Base-by-base conservation (phyloP, 805 yeast genomes). In the Torulaspora microellipsoides region DNA sequence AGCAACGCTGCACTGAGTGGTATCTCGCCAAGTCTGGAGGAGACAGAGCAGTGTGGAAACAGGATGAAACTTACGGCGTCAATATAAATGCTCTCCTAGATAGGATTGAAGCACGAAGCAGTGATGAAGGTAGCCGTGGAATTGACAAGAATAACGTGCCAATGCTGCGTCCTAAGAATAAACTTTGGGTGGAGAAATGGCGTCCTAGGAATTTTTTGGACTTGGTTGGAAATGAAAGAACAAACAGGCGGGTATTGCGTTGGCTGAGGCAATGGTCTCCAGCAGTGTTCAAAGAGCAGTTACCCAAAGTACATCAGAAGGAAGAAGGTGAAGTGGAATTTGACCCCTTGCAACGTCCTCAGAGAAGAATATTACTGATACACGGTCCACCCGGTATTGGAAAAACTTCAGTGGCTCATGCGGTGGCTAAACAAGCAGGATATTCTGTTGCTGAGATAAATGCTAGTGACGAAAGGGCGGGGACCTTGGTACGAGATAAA, bases 321-420 rank as follows among this genome's bases (percentile, higher is more conserved):
- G 42, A 48, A 6, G 44, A 46, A 7, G 48, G 48, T 3, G 45
- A 46, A 11, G 41, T 40, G 10, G 51, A 48, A 4, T 34, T 45
- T 1, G 88, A 82, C 56, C 76, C 78, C 0, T 69, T 75, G 32
- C 70, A 75, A 25, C 67, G 90, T 43, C 90, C 90, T 0, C 67
- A 62, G 12, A 73, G 74, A 40, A 83, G 78, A 50, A 72, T 93
- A 0, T 59, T 93, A 15, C 67, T 93, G 32, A 75, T 93, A 9
- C 88, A 83, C 59, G 99, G 99, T 0, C 93, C 96, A 0, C 89
- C 96, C 0, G 99, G 99, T 1, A 73, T 84, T 13, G 99, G 99
- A 8, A 91, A 91, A 59, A 90, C 98, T 0, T 78, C 93, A 0
- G 81, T 89, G 1, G 87, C 91, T 0, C 96, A 90, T 57, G 77